These are phyloP conservation scores for Colletotrichum spaethianum DNA, from an alignment of 2,329 filamentous ascomycete genomes.

Conservation along the genomic window DNA sequence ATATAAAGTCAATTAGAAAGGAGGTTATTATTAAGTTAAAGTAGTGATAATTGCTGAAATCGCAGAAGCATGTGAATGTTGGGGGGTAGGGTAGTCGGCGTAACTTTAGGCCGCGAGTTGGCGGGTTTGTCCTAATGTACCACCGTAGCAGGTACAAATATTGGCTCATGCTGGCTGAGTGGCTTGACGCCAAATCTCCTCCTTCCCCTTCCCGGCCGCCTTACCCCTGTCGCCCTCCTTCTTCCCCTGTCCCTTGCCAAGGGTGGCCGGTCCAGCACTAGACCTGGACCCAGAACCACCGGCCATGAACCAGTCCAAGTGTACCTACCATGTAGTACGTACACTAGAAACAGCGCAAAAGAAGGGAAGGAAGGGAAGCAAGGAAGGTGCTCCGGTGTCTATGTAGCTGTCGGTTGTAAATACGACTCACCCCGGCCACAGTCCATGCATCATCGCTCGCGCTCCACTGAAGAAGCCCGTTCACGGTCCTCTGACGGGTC, in stretches of 20 bases:
- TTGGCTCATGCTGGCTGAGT: slow-evolving; percentile 23
- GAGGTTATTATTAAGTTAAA: no score
- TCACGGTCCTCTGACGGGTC: slow-evolving; percentile 23
- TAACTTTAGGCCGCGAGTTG: no score
- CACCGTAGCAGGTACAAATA: slow-evolving; percentile 5
- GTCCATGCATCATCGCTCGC: slow-evolving; percentile 26
- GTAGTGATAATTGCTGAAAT: no score
- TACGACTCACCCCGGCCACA: slow-evolving; percentile 15
- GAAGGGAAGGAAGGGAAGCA: background rate
- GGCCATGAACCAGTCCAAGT: slow-evolving; percentile 35
- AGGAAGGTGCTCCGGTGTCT: background rate
- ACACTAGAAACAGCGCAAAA: background rate
- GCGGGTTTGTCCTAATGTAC: no score
- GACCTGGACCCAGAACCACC: slow-evolving; percentile 15
- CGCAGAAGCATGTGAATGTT: no score
- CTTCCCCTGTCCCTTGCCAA: slow-evolving; percentile 29
- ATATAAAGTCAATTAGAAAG: no score
- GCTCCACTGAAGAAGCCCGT: slow-evolving; percentile 31
- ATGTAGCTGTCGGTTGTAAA: slow-evolving; percentile 2
- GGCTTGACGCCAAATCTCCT: slow-evolving; percentile 41
- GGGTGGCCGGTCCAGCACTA: slow-evolving; percentile 1
- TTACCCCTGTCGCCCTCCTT: slow-evolving; percentile 16
- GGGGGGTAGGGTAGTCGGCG: no score
- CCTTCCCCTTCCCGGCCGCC: slow-evolving; percentile 26
- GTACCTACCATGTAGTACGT: background rate